phyloP scores from a whole-genome alignment of 2,329 filamentous ascomycete species.

The Trichoderma guizhouense region DNA sequence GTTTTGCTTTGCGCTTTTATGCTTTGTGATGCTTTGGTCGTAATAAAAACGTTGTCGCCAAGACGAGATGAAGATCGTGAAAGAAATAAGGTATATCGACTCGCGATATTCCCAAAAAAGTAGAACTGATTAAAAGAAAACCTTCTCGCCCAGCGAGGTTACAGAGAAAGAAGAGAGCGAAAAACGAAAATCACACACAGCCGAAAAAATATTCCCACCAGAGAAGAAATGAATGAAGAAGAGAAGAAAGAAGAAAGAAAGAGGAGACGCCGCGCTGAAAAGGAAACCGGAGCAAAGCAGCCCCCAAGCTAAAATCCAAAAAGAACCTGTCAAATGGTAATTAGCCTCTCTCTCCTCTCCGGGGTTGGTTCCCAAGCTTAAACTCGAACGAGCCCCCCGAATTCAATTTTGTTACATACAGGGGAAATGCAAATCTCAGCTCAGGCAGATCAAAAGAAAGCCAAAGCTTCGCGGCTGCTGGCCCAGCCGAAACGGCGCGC shows the following conservation, averaged over 20 bases:
- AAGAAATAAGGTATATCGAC: not conserved
- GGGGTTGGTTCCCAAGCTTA: not conserved
- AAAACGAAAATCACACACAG: not conserved
- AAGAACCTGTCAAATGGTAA: not conserved
- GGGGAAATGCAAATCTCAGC: not conserved
- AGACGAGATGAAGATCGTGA: not conserved
- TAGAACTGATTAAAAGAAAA: not conserved
- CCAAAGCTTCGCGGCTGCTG: not conserved
- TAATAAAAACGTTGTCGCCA: not conserved
- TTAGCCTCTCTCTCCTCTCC: not conserved
- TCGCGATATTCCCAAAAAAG: not conserved
- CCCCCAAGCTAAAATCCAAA: not conserved
- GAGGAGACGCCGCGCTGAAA: not conserved
- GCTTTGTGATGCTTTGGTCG: not conserved
- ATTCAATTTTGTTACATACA: not conserved
- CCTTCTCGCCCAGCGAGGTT: constrained; percentile 18
- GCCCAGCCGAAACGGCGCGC: not conserved
- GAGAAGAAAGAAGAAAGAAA: not conserved
- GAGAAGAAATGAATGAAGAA: constrained; percentile 12
- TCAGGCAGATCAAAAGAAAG: not conserved
- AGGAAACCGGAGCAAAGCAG: not conserved
- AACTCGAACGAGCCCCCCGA: not conserved
- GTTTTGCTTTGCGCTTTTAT: not conserved
- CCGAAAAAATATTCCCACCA: not conserved
- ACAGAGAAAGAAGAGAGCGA: not conserved